phyloP scores from a whole-genome alignment of 306 rosid species.

The Trifolium dubium region DNA sequence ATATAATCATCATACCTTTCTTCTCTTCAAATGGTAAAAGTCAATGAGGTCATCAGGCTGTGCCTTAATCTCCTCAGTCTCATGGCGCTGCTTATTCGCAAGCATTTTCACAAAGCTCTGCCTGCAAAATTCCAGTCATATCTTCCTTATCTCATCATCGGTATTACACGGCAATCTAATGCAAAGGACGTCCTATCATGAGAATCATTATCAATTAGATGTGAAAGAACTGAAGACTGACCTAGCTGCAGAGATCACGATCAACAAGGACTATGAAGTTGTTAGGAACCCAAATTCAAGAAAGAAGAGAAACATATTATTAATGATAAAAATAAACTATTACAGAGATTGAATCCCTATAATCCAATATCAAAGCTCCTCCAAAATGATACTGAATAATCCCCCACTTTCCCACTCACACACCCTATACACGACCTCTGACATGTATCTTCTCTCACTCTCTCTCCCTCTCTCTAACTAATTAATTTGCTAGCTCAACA shows the following conservation, averaged over 20 bases:
- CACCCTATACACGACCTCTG: too few species aligned
- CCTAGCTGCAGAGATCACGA: conserved; percentile 95
- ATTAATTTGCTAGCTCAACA: too few species aligned
- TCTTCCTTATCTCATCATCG: conserved; percentile 74
- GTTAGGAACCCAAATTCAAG: background rate
- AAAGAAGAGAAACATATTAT: too few species aligned
- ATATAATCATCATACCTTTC: conserved; percentile 67
- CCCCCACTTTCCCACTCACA: too few species aligned
- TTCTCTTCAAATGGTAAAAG: conserved; percentile 96
- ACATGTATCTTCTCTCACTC: too few species aligned
- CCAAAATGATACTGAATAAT: too few species aligned
- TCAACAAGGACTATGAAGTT: conserved; percentile 68
- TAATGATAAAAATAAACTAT: too few species aligned
- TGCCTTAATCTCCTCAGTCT: conserved; percentile 85
- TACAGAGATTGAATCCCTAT: too few species aligned
- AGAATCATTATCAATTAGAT: conserved; percentile 91
- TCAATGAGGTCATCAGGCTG: conserved; percentile 99
- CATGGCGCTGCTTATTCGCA: conserved; percentile 84
- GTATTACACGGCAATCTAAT: conserved; percentile 76
- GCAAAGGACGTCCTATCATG: conserved; percentile 82
- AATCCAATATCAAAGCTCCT: too few species aligned
- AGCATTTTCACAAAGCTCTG: conserved; percentile 97
- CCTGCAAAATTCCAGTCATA: conserved; percentile 91
- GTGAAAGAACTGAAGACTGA: conserved; percentile 80
- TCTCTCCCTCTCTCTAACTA: too few species aligned